Percentiles rank a stretch among this genome's conserved stretches.
phyloP scores from a whole-genome alignment of 2,329 filamentous ascomycete species.

The Lecanicillium sp. region DNA sequence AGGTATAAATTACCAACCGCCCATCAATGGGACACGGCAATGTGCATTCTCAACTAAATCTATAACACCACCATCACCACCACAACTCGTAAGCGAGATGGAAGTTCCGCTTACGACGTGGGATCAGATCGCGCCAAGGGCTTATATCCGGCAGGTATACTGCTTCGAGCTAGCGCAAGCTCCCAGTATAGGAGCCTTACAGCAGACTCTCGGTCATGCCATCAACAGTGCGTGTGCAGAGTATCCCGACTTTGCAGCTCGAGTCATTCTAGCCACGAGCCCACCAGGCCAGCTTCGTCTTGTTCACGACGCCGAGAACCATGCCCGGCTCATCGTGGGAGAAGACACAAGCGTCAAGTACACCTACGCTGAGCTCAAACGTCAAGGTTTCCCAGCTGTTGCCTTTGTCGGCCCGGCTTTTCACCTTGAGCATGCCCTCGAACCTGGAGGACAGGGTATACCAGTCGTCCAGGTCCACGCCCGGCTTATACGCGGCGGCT shows the following conservation, averaged over 20 bases:
- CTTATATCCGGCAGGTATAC: slow-evolving; percentile 12
- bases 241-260: slow-evolving; percentile 20
- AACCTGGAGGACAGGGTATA: slow-evolving; percentile 14
- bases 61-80: no score
- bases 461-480: slow-evolving; percentile 30
- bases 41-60: no score
- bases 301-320: slow-evolving; percentile 8
- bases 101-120: slow-evolving; percentile 9
- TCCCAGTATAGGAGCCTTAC: slow-evolving; percentile 10
- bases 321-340: slow-evolving; percentile 14
- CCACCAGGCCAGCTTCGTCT: slow-evolving; percentile 13
- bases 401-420: slow-evolving; percentile 21
- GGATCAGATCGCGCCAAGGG: slow-evolving; percentile 12
- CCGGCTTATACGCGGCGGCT: slow-evolving; percentile 28
- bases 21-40: no score
- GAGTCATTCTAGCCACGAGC: slow-evolving; percentile 13
- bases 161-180: slow-evolving; percentile 15
- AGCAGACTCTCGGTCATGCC: slow-evolving; percentile 10
- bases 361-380: slow-evolving; percentile 18
- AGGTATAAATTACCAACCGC: no score
- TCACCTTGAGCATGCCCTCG: slow-evolving; percentile 6
- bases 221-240: slow-evolving; percentile 9
- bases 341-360: slow-evolving; percentile 10
- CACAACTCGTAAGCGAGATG: no score
- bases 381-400: slow-evolving; percentile 19